Conservation (phyloP, 208 protist genomes). For the Leishmania guyanensis region DNA sequence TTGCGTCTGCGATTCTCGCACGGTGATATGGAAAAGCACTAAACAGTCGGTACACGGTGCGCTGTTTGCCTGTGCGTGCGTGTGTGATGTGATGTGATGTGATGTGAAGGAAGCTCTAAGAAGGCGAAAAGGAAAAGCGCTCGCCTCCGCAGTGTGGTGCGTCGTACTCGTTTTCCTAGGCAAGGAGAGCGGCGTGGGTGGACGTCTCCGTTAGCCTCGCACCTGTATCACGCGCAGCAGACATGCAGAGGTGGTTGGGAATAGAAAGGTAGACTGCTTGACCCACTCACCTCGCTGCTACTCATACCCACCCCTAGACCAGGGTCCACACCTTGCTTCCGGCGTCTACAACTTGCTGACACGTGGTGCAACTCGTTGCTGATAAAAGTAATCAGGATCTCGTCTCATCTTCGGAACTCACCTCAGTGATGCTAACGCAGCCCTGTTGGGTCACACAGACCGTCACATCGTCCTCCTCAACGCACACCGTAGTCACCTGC, state of each 20-base stretch:
- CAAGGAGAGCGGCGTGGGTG: neutral
- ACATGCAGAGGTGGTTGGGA: neutral
- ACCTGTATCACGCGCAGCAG: neutral
- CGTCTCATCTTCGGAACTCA: constrained; percentile 12
- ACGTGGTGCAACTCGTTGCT: neutral
- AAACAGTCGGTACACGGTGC: neutral
- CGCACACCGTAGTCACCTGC: neutral
- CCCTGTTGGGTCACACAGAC: neutral
- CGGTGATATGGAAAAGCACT: neutral
- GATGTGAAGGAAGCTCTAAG: neutral
- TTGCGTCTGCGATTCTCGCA: neutral
- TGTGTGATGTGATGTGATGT: neutral
- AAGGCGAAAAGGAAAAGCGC: neutral
- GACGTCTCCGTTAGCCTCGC: neutral
- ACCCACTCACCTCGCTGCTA: neutral
- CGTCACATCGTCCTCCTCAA: neutral
- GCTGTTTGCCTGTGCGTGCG: neutral
- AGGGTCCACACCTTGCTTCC: neutral
- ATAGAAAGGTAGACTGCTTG: neutral
- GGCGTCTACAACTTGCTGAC: neutral
- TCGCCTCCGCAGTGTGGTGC: neutral
- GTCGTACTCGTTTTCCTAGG: neutral
- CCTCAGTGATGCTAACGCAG: constrained; percentile 9
- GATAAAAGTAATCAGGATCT: neutral
- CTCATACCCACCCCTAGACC: neutral